These are phyloP conservation scores for Anthracocystis setariae DNA, from an alignment of 1,284 basidiomycete species.

Conservation along the genomic window DNA sequence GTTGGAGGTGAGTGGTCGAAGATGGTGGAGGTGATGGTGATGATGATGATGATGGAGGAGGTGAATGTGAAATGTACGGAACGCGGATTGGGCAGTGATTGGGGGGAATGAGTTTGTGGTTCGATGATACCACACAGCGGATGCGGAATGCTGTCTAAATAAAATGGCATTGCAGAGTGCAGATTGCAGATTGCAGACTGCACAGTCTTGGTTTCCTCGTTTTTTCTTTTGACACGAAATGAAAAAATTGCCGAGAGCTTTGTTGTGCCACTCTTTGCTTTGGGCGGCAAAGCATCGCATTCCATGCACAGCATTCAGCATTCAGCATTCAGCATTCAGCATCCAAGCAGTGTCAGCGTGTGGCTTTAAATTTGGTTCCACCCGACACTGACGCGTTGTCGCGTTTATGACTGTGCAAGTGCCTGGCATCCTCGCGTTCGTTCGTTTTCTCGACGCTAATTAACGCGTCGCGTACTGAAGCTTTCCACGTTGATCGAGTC, in stretches of 20 bases:
- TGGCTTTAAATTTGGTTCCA: no score
- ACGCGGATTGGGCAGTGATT: constrained; percentile 19
- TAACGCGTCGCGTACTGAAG: constrained; percentile 26
- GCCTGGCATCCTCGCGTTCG: not conserved
- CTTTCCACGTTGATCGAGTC: constrained; percentile 3
- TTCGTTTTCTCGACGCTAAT: not conserved
- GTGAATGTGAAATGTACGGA: constrained; percentile 5
- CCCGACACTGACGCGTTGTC: not conserved
- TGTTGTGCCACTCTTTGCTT: no score
- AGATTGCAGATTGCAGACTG: no score
- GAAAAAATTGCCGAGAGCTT: constrained; percentile 21
- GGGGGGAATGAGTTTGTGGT: not conserved
- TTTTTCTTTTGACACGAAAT: not conserved
- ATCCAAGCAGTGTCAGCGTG: not conserved
- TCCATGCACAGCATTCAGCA: no score
- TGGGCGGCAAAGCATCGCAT: no score
- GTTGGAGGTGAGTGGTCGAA: not conserved
- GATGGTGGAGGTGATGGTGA: no score
- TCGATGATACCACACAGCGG: not conserved
- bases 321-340: no score
- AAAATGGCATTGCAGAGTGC: constrained; percentile 2
- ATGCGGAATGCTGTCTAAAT: constrained; percentile 13
- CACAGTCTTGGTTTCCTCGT: no score
- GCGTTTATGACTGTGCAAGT: constrained; percentile 23
- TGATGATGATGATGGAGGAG: no score